These are phyloP conservation scores for Ceratocystis colombiana DNA, from an alignment of 2,329 filamentous ascomycete genomes.

Conservation along the genomic window DNA sequence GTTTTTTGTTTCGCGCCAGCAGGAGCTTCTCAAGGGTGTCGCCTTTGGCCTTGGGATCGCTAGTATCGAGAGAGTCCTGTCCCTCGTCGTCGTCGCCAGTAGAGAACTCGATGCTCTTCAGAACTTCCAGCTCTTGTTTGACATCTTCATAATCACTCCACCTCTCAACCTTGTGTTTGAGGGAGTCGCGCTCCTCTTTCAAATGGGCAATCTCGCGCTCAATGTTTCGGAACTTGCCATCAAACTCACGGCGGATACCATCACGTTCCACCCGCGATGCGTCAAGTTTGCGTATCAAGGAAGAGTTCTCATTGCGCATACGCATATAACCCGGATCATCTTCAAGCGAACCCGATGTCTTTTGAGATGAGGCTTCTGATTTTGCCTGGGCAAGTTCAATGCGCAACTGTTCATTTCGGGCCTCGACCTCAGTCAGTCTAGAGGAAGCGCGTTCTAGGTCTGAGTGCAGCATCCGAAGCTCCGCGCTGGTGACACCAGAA, in stretches of 20 bases:
- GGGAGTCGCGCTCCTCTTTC: conserved; percentile 66
- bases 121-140: conserved; percentile 87
- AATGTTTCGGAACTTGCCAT: conserved; percentile 63
- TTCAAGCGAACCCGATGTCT: conserved; percentile 56
- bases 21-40: conserved; percentile 86
- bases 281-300: conserved; percentile 79
- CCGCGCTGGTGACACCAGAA: conserved; percentile 66
- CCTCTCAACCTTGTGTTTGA: conserved; percentile 73
- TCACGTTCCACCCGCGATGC: conserved; percentile 75
- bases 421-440: conserved; percentile 80
- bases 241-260: conserved; percentile 62
- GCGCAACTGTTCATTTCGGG: conserved; percentile 84
- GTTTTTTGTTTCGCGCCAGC: conserved; percentile 88
- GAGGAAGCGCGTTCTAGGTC: conserved; percentile 84
- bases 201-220: conserved; percentile 68
- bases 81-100: conserved; percentile 67
- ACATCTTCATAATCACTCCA: conserved; percentile 94
- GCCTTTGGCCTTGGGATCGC: conserved; percentile 47
- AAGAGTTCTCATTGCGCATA: conserved; percentile 85
- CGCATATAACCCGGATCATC: conserved; percentile 85
- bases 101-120: conserved; percentile 96
- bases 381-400: conserved; percentile 84
- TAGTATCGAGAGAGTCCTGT: conserved; percentile 26
- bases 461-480: conserved; percentile 84
- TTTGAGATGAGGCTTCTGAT: conserved; percentile 50